Evolutionary conservation across 176 grass and related monocot species (phyloP), one percentile per base, ranked within the genome.

Genomic region (Eremochloa ophiuroides): DNA sequence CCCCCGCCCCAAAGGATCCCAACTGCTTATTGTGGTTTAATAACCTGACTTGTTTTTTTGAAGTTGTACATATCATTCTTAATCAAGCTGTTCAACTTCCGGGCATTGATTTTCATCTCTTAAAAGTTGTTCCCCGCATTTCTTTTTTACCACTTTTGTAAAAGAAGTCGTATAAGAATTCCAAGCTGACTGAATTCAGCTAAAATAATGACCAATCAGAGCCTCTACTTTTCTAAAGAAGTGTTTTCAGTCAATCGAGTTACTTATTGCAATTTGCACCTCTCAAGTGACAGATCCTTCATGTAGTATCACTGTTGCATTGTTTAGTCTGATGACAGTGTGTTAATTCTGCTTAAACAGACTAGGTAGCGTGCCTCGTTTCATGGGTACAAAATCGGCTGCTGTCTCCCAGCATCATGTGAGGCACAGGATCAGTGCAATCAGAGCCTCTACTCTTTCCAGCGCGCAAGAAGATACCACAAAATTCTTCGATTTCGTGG

Each of bases 401-500:
- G 40, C 23, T 22, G 78, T 63, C 43, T 80, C 74, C 74, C 85
- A 82, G 31, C 55, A 76, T 15, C 63, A 29, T 38, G 56, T 63
- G 7, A 77, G 55, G 16, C 23, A 79, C 59, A 82, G 65, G 18
- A 34, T 63, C 62, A 51, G 39, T n/a, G 72, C 78, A 20, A 51
- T 50, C 69, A 89, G 90, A 84, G 68, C 71, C 47, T 76, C 76
- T 83, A 55, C 75, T 18, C n/a, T 85, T 23, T 47, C 90, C 60
- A 73, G 83, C 81, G 71, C 84, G 71, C 80, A 89, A 62, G 87
- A 85, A 26, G 80, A 85, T 34, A 40, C 81, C 43, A 93, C 92
- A 16, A 91, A 89, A 66, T 93, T 86, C 75, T 91, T 98, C 2
- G 95, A 98, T 82, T 98, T 98, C 37, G 85, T 94, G 42, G 88